Evolutionary conservation across 139 green algal species (phyloP), one percentile per base, ranked within the genome.

Genomic region (Trebouxia sp.): DNA sequence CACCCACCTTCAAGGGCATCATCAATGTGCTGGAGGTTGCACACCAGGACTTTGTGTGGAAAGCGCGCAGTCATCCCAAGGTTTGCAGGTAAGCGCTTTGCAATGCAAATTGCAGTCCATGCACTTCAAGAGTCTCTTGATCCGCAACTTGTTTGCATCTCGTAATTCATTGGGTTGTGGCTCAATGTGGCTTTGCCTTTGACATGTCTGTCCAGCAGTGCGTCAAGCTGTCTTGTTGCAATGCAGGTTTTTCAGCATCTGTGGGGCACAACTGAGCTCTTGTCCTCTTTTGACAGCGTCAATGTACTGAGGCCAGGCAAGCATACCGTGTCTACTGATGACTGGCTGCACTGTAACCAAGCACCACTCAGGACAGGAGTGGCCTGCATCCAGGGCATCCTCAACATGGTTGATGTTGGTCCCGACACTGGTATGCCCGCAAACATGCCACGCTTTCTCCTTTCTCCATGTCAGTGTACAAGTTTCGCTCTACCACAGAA

Each of bases 21-120:
- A 84, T 84, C 70, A 84, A 84, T 62, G 50, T 42, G 17, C 69
- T 82, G 77, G 55, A 65, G 41, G 70, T 84, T 15, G 51, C 80
- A 11, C 80, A 84, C 55, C 55, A 80, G 70, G 70, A 76, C 42
- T 84, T 80, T 67, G 80, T 84, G 41, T 84, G 80, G 80, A 50
- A 62, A 28, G 20, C 80, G 10, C 70, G 80, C 38, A 75, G 48
- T 1, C 51, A 84, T 47, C 41, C 70, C 20, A 43, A 47, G 22
- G 20, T 84, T 41, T 77, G 7, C 28, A 67, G 65, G 78, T 77
- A 3, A 26, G 45, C 74, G 20, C 1, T 62, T 30, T 15, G 8
- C 20, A 22, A 66, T 30, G 74, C 45, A 47, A 42, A 41, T 62
- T 58, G 7, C 41, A 10, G 11, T 43, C 41, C 56, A 41, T 5